These are phyloP conservation scores for Diaporthe australafricana DNA, from an alignment of 2,329 filamentous ascomycete genomes.

Conservation along the genomic window DNA sequence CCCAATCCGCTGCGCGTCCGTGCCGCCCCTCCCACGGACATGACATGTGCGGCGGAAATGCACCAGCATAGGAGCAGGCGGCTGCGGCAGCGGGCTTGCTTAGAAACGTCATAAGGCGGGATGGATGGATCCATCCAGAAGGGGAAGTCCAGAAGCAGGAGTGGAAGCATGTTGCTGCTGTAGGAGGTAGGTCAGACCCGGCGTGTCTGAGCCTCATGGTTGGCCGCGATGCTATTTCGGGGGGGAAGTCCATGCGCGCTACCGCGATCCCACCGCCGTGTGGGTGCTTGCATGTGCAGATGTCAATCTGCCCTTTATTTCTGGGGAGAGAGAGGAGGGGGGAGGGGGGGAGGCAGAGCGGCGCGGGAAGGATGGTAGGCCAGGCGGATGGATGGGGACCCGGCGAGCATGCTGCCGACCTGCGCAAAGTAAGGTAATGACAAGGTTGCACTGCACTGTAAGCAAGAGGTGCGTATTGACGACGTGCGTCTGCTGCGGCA, in stretches of 20 bases:
- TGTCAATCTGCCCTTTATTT: slow-evolving; percentile 20
- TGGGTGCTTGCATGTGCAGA: slow-evolving; percentile 1
- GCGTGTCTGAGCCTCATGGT: slow-evolving; percentile 28
- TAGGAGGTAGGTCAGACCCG: slow-evolving; percentile 27
- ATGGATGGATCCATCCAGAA: slow-evolving; percentile 8
- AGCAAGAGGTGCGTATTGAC: background rate
- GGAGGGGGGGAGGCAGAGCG: background rate
- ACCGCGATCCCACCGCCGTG: slow-evolving; percentile 13
- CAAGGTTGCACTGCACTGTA: background rate
- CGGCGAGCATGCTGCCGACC: slow-evolving; percentile 13
- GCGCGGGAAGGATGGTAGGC: slow-evolving; percentile 17
- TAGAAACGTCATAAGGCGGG: slow-evolving; percentile 22
- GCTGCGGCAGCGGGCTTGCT: slow-evolving; percentile 1
- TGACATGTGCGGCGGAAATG: slow-evolving; percentile 13
- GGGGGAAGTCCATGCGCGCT: slow-evolving; percentile 5
- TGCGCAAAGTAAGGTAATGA: background rate
- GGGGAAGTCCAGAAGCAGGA: background rate
- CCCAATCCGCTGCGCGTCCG: slow-evolving; percentile 20
- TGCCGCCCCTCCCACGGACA: slow-evolving; percentile 3
- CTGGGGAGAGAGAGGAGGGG: background rate
- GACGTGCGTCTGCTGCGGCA: slow-evolving; percentile 11
- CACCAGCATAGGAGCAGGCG: background rate
- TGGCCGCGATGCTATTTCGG: slow-evolving; percentile 34
- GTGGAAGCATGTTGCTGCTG: background rate
- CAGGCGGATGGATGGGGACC: slow-evolving; percentile 25